Evolutionary conservation across 2,329 filamentous ascomycete genomes (phyloP).

Genomic region (Xylaria sp.): DNA sequence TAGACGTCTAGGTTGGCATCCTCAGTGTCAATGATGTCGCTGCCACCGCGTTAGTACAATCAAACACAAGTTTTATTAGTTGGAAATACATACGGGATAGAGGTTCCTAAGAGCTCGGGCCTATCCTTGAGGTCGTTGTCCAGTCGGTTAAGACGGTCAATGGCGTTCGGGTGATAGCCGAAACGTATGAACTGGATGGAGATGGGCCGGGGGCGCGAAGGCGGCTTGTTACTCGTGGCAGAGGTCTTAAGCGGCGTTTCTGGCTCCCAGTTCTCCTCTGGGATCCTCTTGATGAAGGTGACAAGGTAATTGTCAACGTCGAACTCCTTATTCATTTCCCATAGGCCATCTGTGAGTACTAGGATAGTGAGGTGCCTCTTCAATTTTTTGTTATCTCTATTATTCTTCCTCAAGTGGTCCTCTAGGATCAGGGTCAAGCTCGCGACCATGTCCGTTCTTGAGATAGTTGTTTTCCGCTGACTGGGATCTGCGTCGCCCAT

Average conservation of each 20-base stretch:
- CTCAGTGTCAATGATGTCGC: slow-evolving; percentile 47
- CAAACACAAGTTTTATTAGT: neutral
- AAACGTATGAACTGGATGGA: slow-evolving; percentile 48
- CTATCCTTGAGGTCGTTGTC: slow-evolving; percentile 31
- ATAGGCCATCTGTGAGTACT: slow-evolving; percentile 32
- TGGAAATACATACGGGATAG: slow-evolving; percentile 32
- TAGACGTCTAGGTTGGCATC: slow-evolving; percentile 42
- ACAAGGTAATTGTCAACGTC: slow-evolving; percentile 22
- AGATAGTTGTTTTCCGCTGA: neutral
- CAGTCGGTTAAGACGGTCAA: slow-evolving; percentile 35
- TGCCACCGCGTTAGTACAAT: slow-evolving; percentile 7
- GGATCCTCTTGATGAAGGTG: slow-evolving; percentile 16
- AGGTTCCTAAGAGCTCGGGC: slow-evolving; percentile 13
- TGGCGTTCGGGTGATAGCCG: slow-evolving; percentile 41
- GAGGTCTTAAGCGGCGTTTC: slow-evolving; percentile 1
- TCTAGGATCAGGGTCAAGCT: slow-evolving; percentile 20
- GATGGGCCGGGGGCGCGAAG: slow-evolving; percentile 38
- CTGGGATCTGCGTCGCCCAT: slow-evolving; percentile 19
- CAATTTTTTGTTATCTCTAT: slow-evolving; percentile 19
- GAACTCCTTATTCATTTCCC: slow-evolving; percentile 22
- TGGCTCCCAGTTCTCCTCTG: slow-evolving; percentile 17
- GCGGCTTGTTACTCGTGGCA: neutral
- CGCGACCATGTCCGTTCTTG: slow-evolving; percentile 20
- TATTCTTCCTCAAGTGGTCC: slow-evolving; percentile 22
- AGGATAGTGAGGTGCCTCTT: slow-evolving; percentile 34